These are phyloP conservation scores for Ophiostoma montium DNA, from an alignment of 2,329 filamentous ascomycete species.

Conservation along the genomic window DNA sequence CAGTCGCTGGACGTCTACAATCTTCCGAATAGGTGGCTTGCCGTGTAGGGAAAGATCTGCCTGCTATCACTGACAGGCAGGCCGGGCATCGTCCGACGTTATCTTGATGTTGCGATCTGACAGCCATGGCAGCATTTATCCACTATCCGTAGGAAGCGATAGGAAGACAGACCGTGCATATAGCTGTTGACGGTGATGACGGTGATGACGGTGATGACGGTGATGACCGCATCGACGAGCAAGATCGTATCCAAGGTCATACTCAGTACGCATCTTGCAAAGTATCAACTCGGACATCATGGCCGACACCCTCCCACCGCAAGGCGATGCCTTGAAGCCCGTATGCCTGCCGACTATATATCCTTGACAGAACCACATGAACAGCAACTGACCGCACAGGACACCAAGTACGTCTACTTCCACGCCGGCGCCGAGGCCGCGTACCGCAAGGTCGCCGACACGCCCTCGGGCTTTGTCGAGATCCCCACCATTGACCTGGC, in stretches of 20 bases:
- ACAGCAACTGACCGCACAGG: background rate
- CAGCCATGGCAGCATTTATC: no score
- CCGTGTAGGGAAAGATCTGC: no score
- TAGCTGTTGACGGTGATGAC: background rate
- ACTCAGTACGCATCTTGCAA: no score
- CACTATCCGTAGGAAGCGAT: background rate
- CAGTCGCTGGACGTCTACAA: no score
- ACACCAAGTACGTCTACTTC: constrained; percentile 19
- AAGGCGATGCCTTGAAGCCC: background rate
- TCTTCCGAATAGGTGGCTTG: no score
- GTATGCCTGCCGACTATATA: background rate
- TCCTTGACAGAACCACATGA: no score
- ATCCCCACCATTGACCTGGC: constrained; percentile 1
- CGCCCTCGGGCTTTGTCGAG: constrained; percentile 16
- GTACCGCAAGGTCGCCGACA: constrained; percentile 18
- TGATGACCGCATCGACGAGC: background rate
- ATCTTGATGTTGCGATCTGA: no score
- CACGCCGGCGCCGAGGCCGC: constrained; percentile 20
- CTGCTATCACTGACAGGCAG: no score
- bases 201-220: background rate
- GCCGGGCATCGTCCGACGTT: no score
- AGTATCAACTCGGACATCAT: background rate
- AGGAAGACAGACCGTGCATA: background rate
- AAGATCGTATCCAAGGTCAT: no score
- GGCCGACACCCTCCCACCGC: background rate